These are phyloP conservation scores for Penicillium diatomitis DNA, from an alignment of 495 filamentous ascomycete species.

Conservation along the genomic window DNA sequence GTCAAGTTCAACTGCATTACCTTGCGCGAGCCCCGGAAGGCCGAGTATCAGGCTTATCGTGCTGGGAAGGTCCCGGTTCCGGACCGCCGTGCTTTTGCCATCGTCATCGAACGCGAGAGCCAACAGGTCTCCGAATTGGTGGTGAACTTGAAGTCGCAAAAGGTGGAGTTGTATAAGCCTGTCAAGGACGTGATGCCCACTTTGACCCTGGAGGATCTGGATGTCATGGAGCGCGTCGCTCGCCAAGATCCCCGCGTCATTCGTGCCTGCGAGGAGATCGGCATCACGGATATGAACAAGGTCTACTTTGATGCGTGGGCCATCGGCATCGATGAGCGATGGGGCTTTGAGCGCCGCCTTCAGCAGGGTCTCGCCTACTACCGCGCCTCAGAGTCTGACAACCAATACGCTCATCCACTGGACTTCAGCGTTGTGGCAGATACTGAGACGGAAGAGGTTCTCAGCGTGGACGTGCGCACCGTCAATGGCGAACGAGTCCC, in stretches of 20 bases:
- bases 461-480: conserved; percentile 82
- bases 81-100: conserved; percentile 26
- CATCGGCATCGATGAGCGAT: conserved; percentile 31
- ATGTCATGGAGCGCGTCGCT: conserved; percentile 67
- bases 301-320: conserved; percentile 62
- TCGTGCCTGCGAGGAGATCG: conserved; percentile 73
- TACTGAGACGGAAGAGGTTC: conserved; percentile 87
- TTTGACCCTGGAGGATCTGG: conserved; percentile 82
- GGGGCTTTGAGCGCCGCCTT: conserved; percentile 30
- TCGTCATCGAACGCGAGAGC: conserved; percentile 22
- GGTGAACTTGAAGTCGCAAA: conserved; percentile 55
- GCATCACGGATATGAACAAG: conserved; percentile 79
- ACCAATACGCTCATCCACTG: conserved; percentile 33
- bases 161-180: conserved; percentile 62
- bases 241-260: conserved; percentile 74
- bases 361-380: conserved; percentile 35
- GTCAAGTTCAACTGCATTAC: conserved; percentile 80
- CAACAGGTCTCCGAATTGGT: conserved; percentile 61
- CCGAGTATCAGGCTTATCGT: conserved; percentile 67
- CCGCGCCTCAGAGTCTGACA: conserved; percentile 39
- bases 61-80: conserved; percentile 38
- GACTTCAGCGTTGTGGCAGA: conserved; percentile 29
- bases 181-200: conserved; percentile 71
- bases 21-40: conserved; percentile 70
- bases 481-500: conserved; percentile 60